Conservation (phyloP, 164 flowering plant genomes). For the Cinnamomum micranthum region DNA sequence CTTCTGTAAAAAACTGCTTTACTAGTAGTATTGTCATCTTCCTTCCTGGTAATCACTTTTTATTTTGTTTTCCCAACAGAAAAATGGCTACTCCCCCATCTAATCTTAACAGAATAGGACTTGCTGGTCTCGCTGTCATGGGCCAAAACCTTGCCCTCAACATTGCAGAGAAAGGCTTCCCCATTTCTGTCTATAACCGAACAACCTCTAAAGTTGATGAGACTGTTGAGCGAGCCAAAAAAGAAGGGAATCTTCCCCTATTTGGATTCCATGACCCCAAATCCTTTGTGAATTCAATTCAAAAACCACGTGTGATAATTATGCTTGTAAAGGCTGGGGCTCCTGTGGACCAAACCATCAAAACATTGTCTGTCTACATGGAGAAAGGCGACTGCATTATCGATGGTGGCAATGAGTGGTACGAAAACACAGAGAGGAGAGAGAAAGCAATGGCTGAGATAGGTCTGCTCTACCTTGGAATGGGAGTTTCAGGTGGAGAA, state of each 20-base stretch:
- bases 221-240: slow-evolving; percentile 60
- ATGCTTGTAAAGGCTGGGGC: slow-evolving; percentile 73
- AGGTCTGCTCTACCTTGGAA: slow-evolving; percentile 64
- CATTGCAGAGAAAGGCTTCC: slow-evolving; percentile 79
- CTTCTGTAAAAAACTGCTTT: too few relatives aligned
- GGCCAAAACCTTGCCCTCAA: slow-evolving; percentile 78
- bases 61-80: slow-evolving; percentile 16
- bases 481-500: slow-evolving; percentile 82
- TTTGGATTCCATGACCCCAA: slow-evolving; percentile 61
- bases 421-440: slow-evolving; percentile 65
- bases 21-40: too few relatives aligned
- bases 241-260: slow-evolving; percentile 67
- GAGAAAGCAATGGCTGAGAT: slow-evolving; percentile 43
- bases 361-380: slow-evolving; percentile 50
- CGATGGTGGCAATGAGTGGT: slow-evolving; percentile 79
- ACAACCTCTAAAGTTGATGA: slow-evolving; percentile 75
- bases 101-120: slow-evolving; percentile 52
- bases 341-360: slow-evolving; percentile 66
- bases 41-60: too few relatives aligned
- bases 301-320: slow-evolving; percentile 59
- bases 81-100: slow-evolving; percentile 26
- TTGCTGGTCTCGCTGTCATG: slow-evolving; percentile 80
- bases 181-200: slow-evolving; percentile 72
- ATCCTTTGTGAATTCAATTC: slow-evolving; percentile 53
- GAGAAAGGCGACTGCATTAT: slow-evolving; percentile 70